Conservation (phyloP, 352 stramenopile genomes). For the Pythium dissotocum region DNA sequence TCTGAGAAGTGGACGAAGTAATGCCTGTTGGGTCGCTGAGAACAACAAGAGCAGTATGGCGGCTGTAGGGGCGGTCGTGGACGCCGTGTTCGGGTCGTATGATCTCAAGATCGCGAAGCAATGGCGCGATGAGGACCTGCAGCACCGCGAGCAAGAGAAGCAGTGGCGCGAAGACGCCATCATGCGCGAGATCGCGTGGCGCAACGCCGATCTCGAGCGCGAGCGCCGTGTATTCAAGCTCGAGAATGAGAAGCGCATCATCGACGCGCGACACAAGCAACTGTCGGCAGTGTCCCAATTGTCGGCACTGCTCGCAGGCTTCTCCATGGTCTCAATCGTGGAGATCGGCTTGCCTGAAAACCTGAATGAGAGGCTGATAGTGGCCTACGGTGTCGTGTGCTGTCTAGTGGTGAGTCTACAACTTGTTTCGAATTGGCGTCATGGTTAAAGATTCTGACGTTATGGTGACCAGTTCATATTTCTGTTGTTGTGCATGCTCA, state of each 20-base stretch:
- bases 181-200: slow-evolving; percentile 63
- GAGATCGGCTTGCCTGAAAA: slow-evolving; percentile 56
- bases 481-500: slow-evolving; percentile 75
- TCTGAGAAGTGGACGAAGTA: neutral
- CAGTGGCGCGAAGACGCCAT: slow-evolving; percentile 82
- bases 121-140: slow-evolving; percentile 79
- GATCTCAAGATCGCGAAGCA: slow-evolving; percentile 86
- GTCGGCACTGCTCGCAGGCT: slow-evolving; percentile 64
- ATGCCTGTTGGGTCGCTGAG: neutral
- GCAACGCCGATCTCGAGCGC: slow-evolving; percentile 67
- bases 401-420: slow-evolving; percentile 47
- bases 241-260: slow-evolving; percentile 75
- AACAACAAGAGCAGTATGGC: slow-evolving; percentile 31
- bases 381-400: slow-evolving; percentile 60
- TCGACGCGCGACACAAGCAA: slow-evolving; percentile 70
- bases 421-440: neutral
- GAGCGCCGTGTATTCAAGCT: slow-evolving; percentile 73
- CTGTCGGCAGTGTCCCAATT: slow-evolving; percentile 63
- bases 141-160: slow-evolving; percentile 74
- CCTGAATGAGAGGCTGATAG: slow-evolving; percentile 49
- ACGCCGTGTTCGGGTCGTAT: slow-evolving; percentile 83
- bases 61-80: slow-evolving; percentile 60
- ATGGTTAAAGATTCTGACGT: neutral
- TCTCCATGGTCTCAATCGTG: slow-evolving; percentile 75
- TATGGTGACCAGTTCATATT: slow-evolving; percentile 52